These are phyloP conservation scores for Puya raimondii DNA, from an alignment of 176 grass and related monocot genomes.

Conservation along the genomic window DNA sequence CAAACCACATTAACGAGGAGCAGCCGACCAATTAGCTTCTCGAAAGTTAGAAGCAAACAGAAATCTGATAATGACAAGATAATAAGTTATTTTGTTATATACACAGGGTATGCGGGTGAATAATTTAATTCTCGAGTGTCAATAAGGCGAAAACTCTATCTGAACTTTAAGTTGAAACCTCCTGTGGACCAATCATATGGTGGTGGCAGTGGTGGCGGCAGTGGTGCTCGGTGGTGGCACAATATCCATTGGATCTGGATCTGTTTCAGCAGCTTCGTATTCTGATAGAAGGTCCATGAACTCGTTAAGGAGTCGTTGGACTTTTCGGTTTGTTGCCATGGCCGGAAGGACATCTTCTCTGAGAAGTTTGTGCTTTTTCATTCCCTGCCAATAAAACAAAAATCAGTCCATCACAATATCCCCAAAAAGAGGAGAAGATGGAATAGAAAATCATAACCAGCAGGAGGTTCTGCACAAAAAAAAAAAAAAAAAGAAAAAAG, in stretches of 20 bases:
- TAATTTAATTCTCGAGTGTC: no score
- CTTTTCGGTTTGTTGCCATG: conserved; percentile 85
- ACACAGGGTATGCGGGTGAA: no score
- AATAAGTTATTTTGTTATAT: no score
- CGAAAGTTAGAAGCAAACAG: no score
- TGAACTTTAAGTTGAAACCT: no score
- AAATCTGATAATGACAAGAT: no score
- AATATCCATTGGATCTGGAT: conserved; percentile 16
- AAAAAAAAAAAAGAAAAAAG: not conserved
- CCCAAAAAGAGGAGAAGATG: not conserved
- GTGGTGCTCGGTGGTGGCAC: not conserved
- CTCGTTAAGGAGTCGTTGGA: conserved; percentile 79
- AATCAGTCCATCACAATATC: not conserved
- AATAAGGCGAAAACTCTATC: no score
- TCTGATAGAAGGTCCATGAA: conserved; percentile 93
- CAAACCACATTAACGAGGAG: no score
- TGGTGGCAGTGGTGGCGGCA: no score
- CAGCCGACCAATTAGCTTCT: no score
- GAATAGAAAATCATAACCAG: not conserved
- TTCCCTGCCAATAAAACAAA: conserved; percentile 40
- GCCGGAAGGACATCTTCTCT: conserved; percentile 82
- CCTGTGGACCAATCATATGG: no score
- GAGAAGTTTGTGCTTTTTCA: conserved; percentile 82
- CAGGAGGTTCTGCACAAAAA: not conserved
- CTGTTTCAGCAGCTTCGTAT: conserved; percentile 34